A percentile compares a stretch with the other conserved stretches of the same genome.
Conservation (phyloP, 345 rosid genomes). For the Arabis alpina region DNA sequence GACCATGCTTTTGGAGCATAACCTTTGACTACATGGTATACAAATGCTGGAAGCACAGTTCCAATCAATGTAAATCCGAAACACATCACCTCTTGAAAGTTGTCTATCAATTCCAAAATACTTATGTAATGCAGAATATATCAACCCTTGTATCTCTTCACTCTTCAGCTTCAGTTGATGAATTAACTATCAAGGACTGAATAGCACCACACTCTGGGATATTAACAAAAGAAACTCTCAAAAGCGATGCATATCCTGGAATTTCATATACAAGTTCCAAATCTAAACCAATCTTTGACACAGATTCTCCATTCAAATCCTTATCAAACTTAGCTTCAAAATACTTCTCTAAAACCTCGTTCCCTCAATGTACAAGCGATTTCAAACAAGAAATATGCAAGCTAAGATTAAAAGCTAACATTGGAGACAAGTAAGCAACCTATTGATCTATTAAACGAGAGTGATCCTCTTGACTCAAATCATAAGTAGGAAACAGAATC, state of each 20-base stretch:
- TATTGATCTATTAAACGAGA: constrained; percentile 44
- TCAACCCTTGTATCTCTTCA: constrained; percentile 85
- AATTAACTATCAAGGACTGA: constrained; percentile 61
- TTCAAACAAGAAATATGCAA: constrained; percentile 75
- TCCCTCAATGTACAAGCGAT: constrained; percentile 65
- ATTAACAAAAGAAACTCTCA: constrained; percentile 85
- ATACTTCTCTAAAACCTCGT: constrained; percentile 55
- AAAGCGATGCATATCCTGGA: constrained; percentile 81
- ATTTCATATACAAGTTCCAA: constrained; percentile 55
- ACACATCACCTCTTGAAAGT: constrained; percentile 73
- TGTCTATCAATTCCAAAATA: constrained; percentile 82
- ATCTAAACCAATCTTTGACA: constrained; percentile 51
- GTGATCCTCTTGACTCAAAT: constrained; percentile 39
- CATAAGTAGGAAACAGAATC: constrained; percentile 66
- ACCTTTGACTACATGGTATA: constrained; percentile 66
- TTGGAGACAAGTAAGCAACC: constrained; percentile 78
- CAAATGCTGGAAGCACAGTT: constrained; percentile 76
- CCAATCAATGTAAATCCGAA: constrained; percentile 68
- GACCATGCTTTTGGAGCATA: constrained; percentile 41
- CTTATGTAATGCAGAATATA: constrained; percentile 76
- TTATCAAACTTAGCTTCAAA: constrained; percentile 59
- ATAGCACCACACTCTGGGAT: constrained; percentile 90
- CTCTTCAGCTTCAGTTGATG: constrained; percentile 74
- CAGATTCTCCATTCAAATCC: constrained; percentile 36
- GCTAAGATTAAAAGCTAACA: constrained; percentile 82